Percentiles rank a stretch among this genome's conserved stretches.
These are phyloP conservation scores for Debaryomyces castellii DNA, from an alignment of 805 yeast species.

Conservation along the genomic window DNA sequence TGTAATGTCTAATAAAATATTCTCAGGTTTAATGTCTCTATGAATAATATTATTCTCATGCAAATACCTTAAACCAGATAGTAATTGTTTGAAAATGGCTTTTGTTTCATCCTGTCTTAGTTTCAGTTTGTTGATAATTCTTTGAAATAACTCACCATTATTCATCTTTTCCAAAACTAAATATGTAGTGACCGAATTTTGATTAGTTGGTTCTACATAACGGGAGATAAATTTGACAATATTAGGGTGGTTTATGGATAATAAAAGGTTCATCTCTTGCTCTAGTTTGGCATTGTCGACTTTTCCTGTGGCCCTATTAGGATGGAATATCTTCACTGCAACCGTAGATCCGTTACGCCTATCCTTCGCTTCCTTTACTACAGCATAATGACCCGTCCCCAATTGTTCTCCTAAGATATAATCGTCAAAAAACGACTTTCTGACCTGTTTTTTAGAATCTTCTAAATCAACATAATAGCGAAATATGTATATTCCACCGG, in stretches of 20 bases:
- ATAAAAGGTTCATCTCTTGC: conserved; percentile 66
- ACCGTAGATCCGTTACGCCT: conserved; percentile 58
- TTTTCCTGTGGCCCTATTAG: conserved; percentile 34
- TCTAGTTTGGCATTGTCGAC: conserved; percentile 45
- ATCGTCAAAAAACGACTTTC: conserved; percentile 55
- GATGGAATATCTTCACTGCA: conserved; percentile 75
- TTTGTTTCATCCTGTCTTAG: conserved; percentile 62
- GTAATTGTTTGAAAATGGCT: conserved; percentile 51
- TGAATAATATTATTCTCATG: conserved; percentile 43
- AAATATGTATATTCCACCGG: conserved; percentile 50
- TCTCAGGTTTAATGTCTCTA: conserved; percentile 47
- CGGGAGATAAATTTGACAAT: conserved; percentile 64
- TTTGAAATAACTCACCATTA: conserved; percentile 73
- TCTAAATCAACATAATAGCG: conserved; percentile 37
- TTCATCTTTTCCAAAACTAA: conserved; percentile 71
- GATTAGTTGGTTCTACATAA: conserved; percentile 53
- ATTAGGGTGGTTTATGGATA: conserved; percentile 67
- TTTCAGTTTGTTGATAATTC: conserved; percentile 64
- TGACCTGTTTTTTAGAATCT: conserved; percentile 11
- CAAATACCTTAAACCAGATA: conserved; percentile 37
- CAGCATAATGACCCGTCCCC: conserved; percentile 80
- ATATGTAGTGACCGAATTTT: conserved; percentile 53
- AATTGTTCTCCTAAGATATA: conserved; percentile 57
- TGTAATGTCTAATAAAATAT: conserved; percentile 48
- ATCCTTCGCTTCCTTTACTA: conserved; percentile 68